These are phyloP conservation scores for Xylaria curta DNA, from an alignment of 495 filamentous ascomycete species.

Conservation along the genomic window DNA sequence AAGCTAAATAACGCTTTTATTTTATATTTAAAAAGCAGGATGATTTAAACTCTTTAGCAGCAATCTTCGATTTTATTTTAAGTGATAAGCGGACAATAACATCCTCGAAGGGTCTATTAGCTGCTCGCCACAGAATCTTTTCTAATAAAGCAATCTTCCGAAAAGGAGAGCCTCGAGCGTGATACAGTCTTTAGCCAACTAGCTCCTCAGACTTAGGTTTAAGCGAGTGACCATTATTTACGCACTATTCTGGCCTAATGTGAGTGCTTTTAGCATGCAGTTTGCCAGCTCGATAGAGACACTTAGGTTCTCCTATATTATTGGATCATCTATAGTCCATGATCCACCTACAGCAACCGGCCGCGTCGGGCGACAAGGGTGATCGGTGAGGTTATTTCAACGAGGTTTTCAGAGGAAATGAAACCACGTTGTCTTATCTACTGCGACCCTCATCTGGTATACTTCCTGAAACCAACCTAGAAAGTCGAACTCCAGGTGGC, in stretches of 20 bases:
- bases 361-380: background rate
- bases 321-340: too few relatives aligned
- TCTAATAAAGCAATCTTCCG: background rate
- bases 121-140: background rate
- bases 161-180: background rate
- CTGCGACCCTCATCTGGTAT: background rate
- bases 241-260: too few relatives aligned
- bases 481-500: background rate
- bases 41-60: background rate
- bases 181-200: background rate
- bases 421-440: background rate
- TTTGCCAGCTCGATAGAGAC: too few relatives aligned
- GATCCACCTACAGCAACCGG: background rate
- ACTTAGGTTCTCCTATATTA: too few relatives aligned
- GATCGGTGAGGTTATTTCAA: background rate
- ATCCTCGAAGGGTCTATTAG: background rate
- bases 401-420: background rate
- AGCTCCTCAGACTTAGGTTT: background rate
- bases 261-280: too few relatives aligned
- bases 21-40: background rate
- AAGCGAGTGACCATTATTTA: too few relatives aligned
- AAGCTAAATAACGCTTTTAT: too few relatives aligned
- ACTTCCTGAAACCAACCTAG: background rate
- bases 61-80: background rate
- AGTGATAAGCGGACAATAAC: background rate